A percentile compares a stretch with the other conserved stretches of the same genome.
phyloP scores from a whole-genome alignment of 352 stramenopile species.

The Globisporangium ultimum region DNA sequence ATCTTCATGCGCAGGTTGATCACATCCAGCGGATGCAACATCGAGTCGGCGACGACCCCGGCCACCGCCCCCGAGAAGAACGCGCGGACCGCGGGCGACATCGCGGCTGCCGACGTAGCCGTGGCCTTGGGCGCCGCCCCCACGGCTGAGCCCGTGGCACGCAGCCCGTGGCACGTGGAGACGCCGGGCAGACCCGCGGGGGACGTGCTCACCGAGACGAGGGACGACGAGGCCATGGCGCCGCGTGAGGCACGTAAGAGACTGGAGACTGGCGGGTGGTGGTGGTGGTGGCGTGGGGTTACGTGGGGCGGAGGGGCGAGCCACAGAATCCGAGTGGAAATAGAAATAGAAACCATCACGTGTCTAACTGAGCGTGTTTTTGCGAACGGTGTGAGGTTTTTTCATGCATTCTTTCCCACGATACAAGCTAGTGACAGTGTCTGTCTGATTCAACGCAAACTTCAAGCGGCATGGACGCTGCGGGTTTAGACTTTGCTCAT shows the following conservation, averaged over 20 bases:
- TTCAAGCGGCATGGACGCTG: too few species aligned
- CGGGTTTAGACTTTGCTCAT: too few species aligned
- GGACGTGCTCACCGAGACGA: constrained; percentile 3
- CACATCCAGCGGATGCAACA: constrained; percentile 76
- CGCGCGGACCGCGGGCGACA: constrained; percentile 50
- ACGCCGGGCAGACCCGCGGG: constrained; percentile 5
- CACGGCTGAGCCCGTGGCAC: constrained; percentile 5
- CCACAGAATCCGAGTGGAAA: background rate
- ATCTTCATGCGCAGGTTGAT: constrained; percentile 87
- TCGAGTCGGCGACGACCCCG: constrained; percentile 68
- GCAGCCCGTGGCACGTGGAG: constrained; percentile 29
- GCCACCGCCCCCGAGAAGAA: constrained; percentile 70
- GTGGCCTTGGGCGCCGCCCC: constrained; percentile 26
- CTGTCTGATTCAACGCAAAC: too few species aligned
- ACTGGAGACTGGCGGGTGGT: too few species aligned
- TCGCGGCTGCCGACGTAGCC: constrained; percentile 18
- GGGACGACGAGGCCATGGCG: too few species aligned
- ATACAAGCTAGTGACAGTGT: too few species aligned
- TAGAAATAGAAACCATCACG: constrained; percentile 2
- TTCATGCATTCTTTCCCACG: too few species aligned
- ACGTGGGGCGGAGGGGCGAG: too few species aligned
- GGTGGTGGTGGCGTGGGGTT: too few species aligned
- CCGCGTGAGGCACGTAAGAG: too few species aligned
- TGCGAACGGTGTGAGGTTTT: too few species aligned
- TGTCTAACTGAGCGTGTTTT: too few species aligned